phyloP scores from a whole-genome alignment of 1,284 basidiomycete species.

The Fomitiporia mediterranea region DNA sequence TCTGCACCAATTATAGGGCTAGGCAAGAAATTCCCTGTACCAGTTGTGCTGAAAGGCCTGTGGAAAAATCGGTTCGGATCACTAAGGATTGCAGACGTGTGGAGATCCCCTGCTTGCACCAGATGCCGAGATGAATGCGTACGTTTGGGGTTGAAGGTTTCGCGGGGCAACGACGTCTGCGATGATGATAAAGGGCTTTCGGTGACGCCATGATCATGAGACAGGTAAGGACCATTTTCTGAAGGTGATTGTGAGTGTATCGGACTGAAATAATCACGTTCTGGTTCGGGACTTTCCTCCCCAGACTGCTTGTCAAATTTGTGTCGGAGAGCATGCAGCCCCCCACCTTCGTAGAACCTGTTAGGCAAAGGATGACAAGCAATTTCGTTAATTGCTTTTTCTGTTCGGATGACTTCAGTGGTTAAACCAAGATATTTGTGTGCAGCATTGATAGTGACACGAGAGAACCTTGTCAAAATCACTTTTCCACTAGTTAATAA shows the following conservation, averaged over 20 bases:
- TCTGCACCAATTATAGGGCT: not conserved
- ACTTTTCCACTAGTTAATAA: too few relatives aligned
- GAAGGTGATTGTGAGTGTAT: constrained; percentile 5
- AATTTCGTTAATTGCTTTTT: constrained; percentile 94
- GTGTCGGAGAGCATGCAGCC: constrained; percentile 84
- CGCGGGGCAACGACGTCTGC: constrained; percentile 14
- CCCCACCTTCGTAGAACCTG: constrained; percentile 92
- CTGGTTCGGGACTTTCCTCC: constrained; percentile 36
- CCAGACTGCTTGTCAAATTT: constrained; percentile 63
- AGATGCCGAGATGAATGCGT: constrained; percentile 38
- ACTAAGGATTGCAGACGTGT: constrained; percentile 44
- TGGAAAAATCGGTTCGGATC: constrained; percentile 45
- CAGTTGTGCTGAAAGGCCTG: constrained; percentile 40
- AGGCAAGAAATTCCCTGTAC: not conserved
- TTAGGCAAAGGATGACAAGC: constrained; percentile 92
- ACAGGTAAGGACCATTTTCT: not conserved
- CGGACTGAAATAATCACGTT: constrained; percentile 52
- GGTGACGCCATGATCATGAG: constrained; percentile 5
- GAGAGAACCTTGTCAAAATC: constrained; percentile 91
- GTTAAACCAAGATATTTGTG: constrained; percentile 96
- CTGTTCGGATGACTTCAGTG: constrained; percentile 91
- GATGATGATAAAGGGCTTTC: constrained; percentile 11
- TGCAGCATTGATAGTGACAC: constrained; percentile 94
- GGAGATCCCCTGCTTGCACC: constrained; percentile 68
- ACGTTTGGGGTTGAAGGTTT: constrained; percentile 30